phyloP scores from a whole-genome alignment of 2,329 filamentous ascomycete genomes.

The Monilinia fructigena region DNA sequence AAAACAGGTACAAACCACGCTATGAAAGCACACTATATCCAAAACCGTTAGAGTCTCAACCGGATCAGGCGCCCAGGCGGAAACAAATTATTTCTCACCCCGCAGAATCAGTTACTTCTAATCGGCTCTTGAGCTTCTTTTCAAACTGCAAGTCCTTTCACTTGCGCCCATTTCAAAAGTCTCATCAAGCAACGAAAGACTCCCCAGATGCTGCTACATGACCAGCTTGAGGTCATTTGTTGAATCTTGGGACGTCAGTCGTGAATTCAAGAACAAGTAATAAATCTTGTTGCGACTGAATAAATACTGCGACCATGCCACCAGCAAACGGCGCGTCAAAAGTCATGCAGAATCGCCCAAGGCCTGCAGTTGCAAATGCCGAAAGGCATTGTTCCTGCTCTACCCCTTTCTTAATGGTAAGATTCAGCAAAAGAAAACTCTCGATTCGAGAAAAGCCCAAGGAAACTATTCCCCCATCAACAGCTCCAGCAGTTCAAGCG shows the following conservation, averaged over 20 bases:
- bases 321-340: constrained; percentile 35
- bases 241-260: constrained; percentile 42
- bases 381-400: constrained; percentile 38
- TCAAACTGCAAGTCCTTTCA: constrained; percentile 23
- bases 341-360: constrained; percentile 36
- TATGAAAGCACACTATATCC: not conserved
- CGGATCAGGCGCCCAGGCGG: constrained; percentile 8
- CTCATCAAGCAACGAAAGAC: constrained; percentile 17
- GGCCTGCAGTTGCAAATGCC: constrained; percentile 32
- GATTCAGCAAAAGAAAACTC: constrained; percentile 36
- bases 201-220: constrained; percentile 25
- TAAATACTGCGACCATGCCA: constrained; percentile 33
- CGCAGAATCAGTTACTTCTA: constrained; percentile 16
- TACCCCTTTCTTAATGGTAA: constrained; percentile 40
- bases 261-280: constrained; percentile 25
- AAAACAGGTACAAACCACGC: not conserved
- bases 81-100: constrained; percentile 23
- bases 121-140: constrained; percentile 22
- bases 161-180: constrained; percentile 19
- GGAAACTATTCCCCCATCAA: constrained; percentile 26
- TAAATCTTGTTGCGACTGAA: constrained; percentile 15
- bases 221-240: constrained; percentile 37
- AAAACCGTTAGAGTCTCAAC: not conserved
- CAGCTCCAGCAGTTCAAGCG: constrained; percentile 23
- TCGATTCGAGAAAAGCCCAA: constrained; percentile 32